A percentile compares a stretch with the other conserved stretches of the same genome.
These are phyloP conservation scores for Wickerhamomyces bovis DNA, from an alignment of 805 yeast genomes.

Conservation along the genomic window DNA sequence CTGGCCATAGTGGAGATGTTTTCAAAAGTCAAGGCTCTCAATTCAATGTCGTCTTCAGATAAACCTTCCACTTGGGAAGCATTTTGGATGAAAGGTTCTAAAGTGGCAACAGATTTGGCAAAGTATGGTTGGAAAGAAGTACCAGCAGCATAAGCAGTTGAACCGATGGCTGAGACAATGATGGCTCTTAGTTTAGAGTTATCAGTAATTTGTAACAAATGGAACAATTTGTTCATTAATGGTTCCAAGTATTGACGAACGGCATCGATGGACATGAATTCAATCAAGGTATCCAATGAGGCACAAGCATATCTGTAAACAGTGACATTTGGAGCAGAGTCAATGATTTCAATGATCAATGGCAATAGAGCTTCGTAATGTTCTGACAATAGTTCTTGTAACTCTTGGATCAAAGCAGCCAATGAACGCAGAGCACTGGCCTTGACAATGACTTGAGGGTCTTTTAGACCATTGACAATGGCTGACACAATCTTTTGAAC, in stretches of 20 bases:
- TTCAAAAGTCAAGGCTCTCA: conserved; percentile 89
- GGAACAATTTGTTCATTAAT: conserved; percentile 82
- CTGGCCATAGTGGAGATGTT: conserved; percentile 91
- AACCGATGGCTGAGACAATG: conserved; percentile 92
- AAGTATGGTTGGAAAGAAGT: conserved; percentile 82
- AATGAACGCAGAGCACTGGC: conserved; percentile 83
- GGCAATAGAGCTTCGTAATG: conserved; percentile 82
- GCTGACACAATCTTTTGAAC: conserved; percentile 67
- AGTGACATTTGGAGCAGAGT: conserved; percentile 73
- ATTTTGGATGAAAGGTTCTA: conserved; percentile 76
- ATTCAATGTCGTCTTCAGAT: conserved; percentile 84
- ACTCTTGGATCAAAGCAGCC: conserved; percentile 70
- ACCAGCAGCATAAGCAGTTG: conserved; percentile 95
- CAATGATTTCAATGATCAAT: conserved; percentile 79
- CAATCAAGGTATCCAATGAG: conserved; percentile 88
- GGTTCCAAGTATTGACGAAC: conserved; percentile 79
- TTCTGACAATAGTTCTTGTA: conserved; percentile 79
- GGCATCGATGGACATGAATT: conserved; percentile 84
- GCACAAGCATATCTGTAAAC: conserved; percentile 87
- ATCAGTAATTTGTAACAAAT: conserved; percentile 71
- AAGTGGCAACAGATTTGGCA: conserved; percentile 66
- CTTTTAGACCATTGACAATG: conserved; percentile 71
- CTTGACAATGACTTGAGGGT: conserved; percentile 66
- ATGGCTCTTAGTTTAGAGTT: conserved; percentile 68
- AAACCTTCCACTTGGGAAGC: conserved; percentile 66